Evolutionary conservation across 805 yeast genomes (phyloP).

Genomic region (Candida peoriensis): DNA sequence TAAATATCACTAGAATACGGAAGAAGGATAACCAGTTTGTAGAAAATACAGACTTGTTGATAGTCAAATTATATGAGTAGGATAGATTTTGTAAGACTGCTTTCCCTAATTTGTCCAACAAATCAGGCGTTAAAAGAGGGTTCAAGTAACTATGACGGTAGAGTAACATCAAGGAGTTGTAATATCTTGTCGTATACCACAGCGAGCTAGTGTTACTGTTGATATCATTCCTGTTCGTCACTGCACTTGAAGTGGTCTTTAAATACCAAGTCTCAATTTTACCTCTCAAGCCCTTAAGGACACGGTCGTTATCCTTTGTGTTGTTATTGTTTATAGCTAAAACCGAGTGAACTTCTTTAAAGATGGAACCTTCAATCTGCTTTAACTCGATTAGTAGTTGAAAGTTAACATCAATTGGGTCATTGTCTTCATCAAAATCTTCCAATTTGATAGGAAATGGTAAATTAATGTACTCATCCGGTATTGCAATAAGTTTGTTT

Average conservation of each 20-base stretch:
- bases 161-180: slow-evolving; percentile 39
- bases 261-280: slow-evolving; percentile 33
- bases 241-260: slow-evolving; percentile 8
- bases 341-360: slow-evolving; percentile 42
- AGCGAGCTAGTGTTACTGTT: slow-evolving; percentile 6
- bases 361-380: slow-evolving; percentile 43
- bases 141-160: slow-evolving; percentile 46
- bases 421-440: slow-evolving; percentile 31
- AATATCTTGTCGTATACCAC: slow-evolving; percentile 39
- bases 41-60: slow-evolving; percentile 36
- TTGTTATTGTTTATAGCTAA: slow-evolving; percentile 29
- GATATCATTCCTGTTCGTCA: slow-evolving; percentile 5
- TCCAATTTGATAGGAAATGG: slow-evolving; percentile 36
- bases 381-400: slow-evolving; percentile 41
- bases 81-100: slow-evolving; percentile 41
- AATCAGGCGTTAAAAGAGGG: slow-evolving; percentile 38
- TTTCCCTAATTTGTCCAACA: slow-evolving; percentile 38
- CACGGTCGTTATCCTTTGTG: slow-evolving; percentile 5
- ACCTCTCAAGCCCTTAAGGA: slow-evolving; percentile 12
- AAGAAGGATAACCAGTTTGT: slow-evolving; percentile 48
- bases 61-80: slow-evolving; percentile 39
- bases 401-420: slow-evolving; percentile 34
- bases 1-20: slow-evolving; percentile 42
- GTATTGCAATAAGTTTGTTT: slow-evolving; percentile 47
- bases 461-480: slow-evolving; percentile 46